Evolutionary conservation across 2,329 filamentous ascomycete species (phyloP).

Genomic region (Talaromyces sp.): DNA sequence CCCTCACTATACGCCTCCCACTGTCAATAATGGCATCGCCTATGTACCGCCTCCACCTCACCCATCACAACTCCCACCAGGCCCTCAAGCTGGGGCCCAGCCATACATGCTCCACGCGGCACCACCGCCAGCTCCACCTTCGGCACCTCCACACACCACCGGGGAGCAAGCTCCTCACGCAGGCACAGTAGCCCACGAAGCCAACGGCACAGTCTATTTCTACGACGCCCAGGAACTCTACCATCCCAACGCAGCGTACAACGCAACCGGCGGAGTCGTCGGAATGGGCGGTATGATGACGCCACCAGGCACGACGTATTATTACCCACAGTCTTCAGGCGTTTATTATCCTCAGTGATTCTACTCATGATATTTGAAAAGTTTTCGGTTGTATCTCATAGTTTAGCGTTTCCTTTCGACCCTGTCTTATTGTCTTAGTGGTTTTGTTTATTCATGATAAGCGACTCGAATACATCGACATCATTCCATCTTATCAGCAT

Average conservation of each 20-base stretch:
- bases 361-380: conserved; percentile 1
- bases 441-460: neutral
- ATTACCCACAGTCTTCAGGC: conserved; percentile 55
- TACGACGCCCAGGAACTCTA: conserved; percentile 83
- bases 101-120: conserved; percentile 16
- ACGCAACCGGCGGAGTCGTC: conserved; percentile 56
- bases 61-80: conserved; percentile 1
- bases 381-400: conserved; percentile 19
- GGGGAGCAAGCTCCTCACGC: conserved; percentile 42
- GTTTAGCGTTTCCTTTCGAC: conserved; percentile 16
- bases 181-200: conserved; percentile 74
- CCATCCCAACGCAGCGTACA: conserved; percentile 49
- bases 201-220: conserved; percentile 95
- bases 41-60: conserved; percentile 28
- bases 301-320: conserved; percentile 53
- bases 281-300: conserved; percentile 82
- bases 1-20: conserved; percentile 11
- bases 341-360: conserved; percentile 57
- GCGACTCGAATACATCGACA: conserved; percentile 1
- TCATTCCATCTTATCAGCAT: neutral
- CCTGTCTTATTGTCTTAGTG: neutral
- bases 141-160: conserved; percentile 8
- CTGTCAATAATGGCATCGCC: conserved; percentile 37
- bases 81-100: conserved; percentile 10
- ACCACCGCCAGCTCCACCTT: conserved; percentile 9